Base-by-base conservation (phyloP, 345 rosid genomes). In the Salix koriyanagi region DNA sequence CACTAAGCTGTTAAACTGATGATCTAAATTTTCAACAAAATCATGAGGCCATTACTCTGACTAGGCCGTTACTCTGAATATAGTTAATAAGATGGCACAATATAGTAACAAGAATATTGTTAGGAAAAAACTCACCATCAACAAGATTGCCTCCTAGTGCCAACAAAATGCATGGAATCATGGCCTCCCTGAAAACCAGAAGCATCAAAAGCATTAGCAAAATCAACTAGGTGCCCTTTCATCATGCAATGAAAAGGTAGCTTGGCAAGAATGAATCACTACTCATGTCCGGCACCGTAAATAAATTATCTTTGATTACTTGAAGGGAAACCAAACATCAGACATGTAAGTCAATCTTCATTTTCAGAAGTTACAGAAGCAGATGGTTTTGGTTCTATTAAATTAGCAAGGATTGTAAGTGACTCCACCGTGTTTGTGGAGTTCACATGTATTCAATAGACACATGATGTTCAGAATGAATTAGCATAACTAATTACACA, bases 101-200 rank as follows among this genome's bases (percentile, higher is more conserved):
- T 15, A 74, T 21, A 19, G 32, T 23, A 56, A 66, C 14, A 62
- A 75, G 54, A 72, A 36, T 7, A 52, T 37, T 2, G 52, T 3
- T 5, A 16, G 65, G 60, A 41, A 46, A 21, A 9, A 68, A 68
- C 86, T 74, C 88, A 92, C 99, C 99, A 77, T 94, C 96, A 28
- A 96, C 87, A 46, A 96, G 99, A 83, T 94, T 96, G 85, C 99
- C 99, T 73, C 98, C 98, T 34, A 96, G 81, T 56, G 99, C 97
- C 81, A 96, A 82, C 82, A 96, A 87, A 79, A 94, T 96, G 80
- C 98, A 94, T 1, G 98, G 99, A 78, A 96, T 88, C 99, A 94
- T 96, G 75, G 98, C 98, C 60, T 91, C 97, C 96, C 98, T 96
- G 89, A 39, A 28, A 44, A 58, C 34, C 54, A 80, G 19, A 69